Evolutionary conservation across 129 eudicot species (phyloP).

Genomic region (Deinandra increscens): DNA sequence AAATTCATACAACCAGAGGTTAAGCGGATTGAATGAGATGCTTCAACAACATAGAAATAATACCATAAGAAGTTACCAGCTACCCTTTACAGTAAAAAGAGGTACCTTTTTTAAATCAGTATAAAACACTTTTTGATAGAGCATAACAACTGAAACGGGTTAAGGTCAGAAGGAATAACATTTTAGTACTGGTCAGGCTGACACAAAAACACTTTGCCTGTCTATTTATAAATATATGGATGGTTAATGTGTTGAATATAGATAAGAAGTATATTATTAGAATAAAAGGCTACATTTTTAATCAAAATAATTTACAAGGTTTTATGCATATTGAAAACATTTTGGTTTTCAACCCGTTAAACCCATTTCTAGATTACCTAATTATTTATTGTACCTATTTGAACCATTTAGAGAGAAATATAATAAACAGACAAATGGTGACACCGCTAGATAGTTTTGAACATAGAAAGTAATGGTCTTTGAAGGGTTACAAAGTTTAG

Average conservation of each 20-base stretch:
- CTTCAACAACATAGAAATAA: constrained; percentile 27
- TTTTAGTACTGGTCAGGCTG: background rate
- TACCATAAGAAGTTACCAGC: constrained; percentile 18
- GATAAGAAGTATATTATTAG: background rate
- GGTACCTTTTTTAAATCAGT: constrained; percentile 30
- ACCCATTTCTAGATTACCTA: background rate
- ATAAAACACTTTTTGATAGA: constrained; percentile 1
- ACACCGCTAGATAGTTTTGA: background rate
- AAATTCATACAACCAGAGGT: constrained; percentile 27
- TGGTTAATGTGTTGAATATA: background rate
- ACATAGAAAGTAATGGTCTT: background rate
- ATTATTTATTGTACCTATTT: background rate
- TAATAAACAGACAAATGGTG: background rate
- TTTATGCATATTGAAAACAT: background rate
- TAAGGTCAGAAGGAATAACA: background rate
- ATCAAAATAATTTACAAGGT: background rate
- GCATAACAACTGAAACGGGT: background rate
- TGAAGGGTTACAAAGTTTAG: background rate
- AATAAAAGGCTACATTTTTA: background rate
- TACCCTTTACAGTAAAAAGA: constrained; percentile 30
- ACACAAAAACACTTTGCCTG: constrained; percentile 1
- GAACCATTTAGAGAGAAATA: background rate
- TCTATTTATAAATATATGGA: background rate
- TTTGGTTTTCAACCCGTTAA: background rate
- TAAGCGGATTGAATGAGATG: constrained; percentile 30